Evolutionary conservation across 2,329 filamentous ascomycete genomes (phyloP).

Genomic region (Pseudonectria buxi): DNA sequence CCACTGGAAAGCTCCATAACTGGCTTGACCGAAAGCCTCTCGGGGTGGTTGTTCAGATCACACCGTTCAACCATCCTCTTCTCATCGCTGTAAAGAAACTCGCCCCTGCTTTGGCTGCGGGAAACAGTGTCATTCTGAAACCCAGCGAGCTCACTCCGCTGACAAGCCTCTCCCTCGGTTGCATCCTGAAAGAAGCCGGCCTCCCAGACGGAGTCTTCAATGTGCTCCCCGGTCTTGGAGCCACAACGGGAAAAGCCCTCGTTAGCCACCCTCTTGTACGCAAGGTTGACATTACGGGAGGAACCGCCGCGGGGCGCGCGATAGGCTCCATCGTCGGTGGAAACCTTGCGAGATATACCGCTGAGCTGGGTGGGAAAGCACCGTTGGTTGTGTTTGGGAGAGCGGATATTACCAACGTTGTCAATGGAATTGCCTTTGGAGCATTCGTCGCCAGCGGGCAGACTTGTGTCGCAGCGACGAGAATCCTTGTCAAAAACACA

Average conservation of each 20-base stretch:
- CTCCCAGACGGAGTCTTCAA: slow-evolving; percentile 65
- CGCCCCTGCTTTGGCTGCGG: slow-evolving; percentile 52
- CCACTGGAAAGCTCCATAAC: slow-evolving; percentile 52
- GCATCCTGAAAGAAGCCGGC: slow-evolving; percentile 57
- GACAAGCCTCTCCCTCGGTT: slow-evolving; percentile 52
- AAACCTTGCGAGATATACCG: slow-evolving; percentile 63
- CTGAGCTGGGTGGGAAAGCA: slow-evolving; percentile 66
- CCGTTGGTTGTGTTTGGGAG: slow-evolving; percentile 61
- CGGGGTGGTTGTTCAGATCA: slow-evolving; percentile 51
- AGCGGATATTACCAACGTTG: slow-evolving; percentile 58
- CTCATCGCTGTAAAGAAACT: slow-evolving; percentile 55
- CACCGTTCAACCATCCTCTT: slow-evolving; percentile 53
- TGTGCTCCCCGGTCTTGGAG: slow-evolving; percentile 50
- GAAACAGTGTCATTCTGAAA: slow-evolving; percentile 55
- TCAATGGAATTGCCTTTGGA: slow-evolving; percentile 60
- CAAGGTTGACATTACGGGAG: slow-evolving; percentile 71
- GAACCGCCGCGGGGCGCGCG: slow-evolving; percentile 61
- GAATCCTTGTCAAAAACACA: slow-evolving; percentile 65
- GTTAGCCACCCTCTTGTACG: slow-evolving; percentile 45
- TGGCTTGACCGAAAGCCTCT: slow-evolving; percentile 48
- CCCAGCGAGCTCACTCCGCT: slow-evolving; percentile 57
- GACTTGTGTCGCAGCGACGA: slow-evolving; percentile 62
- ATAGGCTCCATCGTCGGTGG: slow-evolving; percentile 60
- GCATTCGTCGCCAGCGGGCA: slow-evolving; percentile 50
- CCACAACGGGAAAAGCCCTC: slow-evolving; percentile 45